Evolutionary conservation across 345 rosid genomes (phyloP).

Genomic region (Rhizophora apiculata): DNA sequence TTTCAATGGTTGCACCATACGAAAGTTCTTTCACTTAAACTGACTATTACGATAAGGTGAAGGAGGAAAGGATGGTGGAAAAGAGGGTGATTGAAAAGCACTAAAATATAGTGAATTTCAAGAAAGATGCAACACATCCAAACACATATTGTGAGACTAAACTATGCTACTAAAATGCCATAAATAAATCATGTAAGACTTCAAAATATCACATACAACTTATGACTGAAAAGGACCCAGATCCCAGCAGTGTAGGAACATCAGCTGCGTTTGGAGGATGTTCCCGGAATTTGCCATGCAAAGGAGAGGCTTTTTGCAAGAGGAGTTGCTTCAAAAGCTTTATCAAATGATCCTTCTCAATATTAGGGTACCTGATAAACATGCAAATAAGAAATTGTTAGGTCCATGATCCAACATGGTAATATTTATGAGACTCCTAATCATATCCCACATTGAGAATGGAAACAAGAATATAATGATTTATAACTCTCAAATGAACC

Average conservation of each 20-base stretch:
- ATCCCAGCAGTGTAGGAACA: constrained; percentile 32
- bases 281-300: background rate
- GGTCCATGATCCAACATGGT: background rate
- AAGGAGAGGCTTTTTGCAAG: constrained; percentile 18
- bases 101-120: background rate
- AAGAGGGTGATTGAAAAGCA: background rate
- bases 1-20: no score
- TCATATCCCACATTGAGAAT: no score
- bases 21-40: no score
- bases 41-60: background rate
- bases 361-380: constrained; percentile 29
- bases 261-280: constrained; percentile 24
- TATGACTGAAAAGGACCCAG: constrained; percentile 26
- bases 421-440: no score
- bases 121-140: background rate
- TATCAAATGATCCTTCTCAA: constrained; percentile 33
- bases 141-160: constrained; percentile 1
- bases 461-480: no score
- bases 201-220: constrained; percentile 16
- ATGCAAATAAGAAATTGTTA: constrained; percentile 23
- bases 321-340: constrained; percentile 34
- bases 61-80: background rate
- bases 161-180: constrained; percentile 1
- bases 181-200: background rate
- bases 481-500: no score